Evolutionary conservation across 116 monocot species (phyloP).

Genomic region (Trichopus zeylanicus): DNA sequence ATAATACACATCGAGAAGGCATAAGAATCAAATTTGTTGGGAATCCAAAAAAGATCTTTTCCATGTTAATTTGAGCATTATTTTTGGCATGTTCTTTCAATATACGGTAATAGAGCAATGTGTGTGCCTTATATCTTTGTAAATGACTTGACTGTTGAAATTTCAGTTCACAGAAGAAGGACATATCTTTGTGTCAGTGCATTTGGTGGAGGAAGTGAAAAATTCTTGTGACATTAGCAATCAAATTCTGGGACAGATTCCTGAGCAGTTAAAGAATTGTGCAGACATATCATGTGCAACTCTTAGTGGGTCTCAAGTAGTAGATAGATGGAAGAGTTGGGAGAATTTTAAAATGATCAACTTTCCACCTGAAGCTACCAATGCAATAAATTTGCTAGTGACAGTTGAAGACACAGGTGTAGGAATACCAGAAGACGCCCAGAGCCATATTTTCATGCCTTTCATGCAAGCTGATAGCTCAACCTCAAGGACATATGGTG

Average conservation of each 20-base stretch:
- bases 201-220: constrained; percentile 49
- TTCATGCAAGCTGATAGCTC: constrained; percentile 98
- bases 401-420: constrained; percentile 87
- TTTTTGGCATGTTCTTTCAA: not conserved
- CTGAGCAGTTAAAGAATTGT: constrained; percentile 8
- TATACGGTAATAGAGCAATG: not conserved
- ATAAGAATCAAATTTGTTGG: no score
- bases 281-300: constrained; percentile 18
- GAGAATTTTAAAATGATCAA: constrained; percentile 39
- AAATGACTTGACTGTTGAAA: not conserved
- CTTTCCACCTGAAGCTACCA: constrained; percentile 15
- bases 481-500: constrained; percentile 82
- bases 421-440: constrained; percentile 75
- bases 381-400: constrained; percentile 47
- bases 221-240: constrained; percentile 13
- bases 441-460: constrained; percentile 77
- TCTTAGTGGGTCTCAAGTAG: constrained; percentile 56
- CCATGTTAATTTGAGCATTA: no score
- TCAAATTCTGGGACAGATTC: constrained; percentile 1
- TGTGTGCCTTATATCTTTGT: not conserved
- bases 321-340: constrained; percentile 50
- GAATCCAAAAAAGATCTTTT: no score
- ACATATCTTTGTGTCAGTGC: constrained; percentile 71
- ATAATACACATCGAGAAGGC: no score
- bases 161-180: constrained; percentile 81